Evolutionary conservation across 2,329 filamentous ascomycete genomes (phyloP).

Genomic region (Colletotrichum musicola): DNA sequence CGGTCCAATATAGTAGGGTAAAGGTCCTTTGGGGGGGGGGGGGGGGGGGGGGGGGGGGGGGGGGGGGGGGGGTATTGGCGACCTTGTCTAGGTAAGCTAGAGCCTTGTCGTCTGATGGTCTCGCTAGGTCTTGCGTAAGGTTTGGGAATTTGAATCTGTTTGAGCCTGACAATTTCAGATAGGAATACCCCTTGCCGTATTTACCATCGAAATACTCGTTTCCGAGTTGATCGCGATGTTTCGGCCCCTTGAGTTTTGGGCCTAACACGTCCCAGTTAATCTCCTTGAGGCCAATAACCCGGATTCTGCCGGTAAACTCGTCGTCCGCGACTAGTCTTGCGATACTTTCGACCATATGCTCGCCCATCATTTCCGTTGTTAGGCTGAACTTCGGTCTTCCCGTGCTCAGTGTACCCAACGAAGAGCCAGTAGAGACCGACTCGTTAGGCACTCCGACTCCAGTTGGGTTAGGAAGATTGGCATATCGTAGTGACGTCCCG

Average conservation of each 20-base stretch:
- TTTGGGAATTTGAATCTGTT: neutral
- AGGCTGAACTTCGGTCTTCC: neutral
- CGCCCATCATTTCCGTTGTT: neutral
- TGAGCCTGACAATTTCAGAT: neutral
- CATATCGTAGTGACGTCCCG: too few species aligned
- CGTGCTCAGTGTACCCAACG: too few species aligned
- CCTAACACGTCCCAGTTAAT: neutral
- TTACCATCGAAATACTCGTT: neutral
- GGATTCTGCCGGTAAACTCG: neutral
- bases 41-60: neutral
- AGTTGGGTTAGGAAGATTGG: too few species aligned
- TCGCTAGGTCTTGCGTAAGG: neutral
- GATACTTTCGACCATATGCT: neutral
- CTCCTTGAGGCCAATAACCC: neutral
- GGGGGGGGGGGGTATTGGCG: neutral
- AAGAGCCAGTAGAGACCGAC: too few species aligned
- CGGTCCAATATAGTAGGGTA: constrained; percentile 12
- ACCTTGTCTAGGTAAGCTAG: constrained; percentile 4
- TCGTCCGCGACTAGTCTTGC: neutral
- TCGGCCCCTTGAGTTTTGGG: neutral
- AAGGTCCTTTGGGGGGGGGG: neutral
- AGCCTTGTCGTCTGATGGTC: constrained; percentile 1
- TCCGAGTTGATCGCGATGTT: neutral
- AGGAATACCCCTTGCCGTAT: neutral
- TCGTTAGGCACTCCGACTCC: too few species aligned